phyloP scores from a whole-genome alignment of 176 grass and related monocot species.

The Avena eriantha region DNA sequence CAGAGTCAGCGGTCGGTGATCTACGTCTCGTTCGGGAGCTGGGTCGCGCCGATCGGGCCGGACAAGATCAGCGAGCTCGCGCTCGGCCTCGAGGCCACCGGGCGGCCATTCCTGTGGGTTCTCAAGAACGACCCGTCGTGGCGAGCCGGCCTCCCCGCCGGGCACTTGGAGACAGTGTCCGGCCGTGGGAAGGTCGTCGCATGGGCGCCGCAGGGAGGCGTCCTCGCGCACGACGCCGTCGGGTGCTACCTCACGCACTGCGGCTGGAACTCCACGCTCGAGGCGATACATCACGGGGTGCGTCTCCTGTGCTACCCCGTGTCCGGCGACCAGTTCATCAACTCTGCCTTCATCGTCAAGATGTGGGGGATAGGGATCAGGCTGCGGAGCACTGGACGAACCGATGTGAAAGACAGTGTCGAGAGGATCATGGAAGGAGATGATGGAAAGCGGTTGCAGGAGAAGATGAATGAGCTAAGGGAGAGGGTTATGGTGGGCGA shows the following conservation, averaged over 20 bases:
- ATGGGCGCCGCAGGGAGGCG: conserved; percentile 83
- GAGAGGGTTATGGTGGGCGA: conserved; percentile 46
- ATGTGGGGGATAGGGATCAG: conserved; percentile 71
- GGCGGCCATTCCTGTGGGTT: conserved; percentile 80
- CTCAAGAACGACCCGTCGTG: conserved; percentile 65
- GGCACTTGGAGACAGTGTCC: conserved; percentile 39
- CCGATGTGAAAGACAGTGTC: conserved; percentile 44
- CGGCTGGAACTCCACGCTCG: conserved; percentile 87
- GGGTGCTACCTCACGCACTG: conserved; percentile 93
- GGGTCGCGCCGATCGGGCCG: conserved; percentile 61
- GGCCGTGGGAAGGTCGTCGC: conserved; percentile 61
- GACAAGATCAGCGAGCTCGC: conserved; percentile 63
- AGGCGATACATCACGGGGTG: conserved; percentile 68
- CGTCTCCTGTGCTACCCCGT: conserved; percentile 75
- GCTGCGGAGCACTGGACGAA: not conserved
- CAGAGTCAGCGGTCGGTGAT: conserved; percentile 52
- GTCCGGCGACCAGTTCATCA: conserved; percentile 83
- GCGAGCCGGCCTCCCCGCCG: conserved; percentile 55
- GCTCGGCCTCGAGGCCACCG: conserved; percentile 48
- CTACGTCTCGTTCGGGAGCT: conserved; percentile 88
- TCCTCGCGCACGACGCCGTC: conserved; percentile 55
- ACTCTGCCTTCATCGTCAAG: conserved; percentile 69
- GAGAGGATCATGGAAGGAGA: conserved; percentile 58
- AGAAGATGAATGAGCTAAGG: conserved; percentile 55
- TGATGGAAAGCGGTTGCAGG: conserved; percentile 54